phyloP scores from a whole-genome alignment of 1,139 yeast genomes.

The Suhomyces coccinellae region DNA sequence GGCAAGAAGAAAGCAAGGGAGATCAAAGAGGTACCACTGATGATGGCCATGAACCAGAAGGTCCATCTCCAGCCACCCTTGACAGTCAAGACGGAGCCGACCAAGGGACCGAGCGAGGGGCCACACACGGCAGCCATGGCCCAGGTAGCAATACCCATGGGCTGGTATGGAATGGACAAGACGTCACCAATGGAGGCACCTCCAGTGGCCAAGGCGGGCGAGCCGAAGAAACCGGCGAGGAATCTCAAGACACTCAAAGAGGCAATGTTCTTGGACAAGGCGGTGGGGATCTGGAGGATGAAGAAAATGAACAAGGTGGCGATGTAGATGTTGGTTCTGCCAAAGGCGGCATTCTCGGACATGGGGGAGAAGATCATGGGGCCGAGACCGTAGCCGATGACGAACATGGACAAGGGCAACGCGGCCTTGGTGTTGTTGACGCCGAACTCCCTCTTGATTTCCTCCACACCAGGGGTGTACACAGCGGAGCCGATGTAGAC shows the following conservation, averaged over 20 bases:
- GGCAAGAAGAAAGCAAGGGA: conserved; percentile 33
- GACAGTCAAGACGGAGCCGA: conserved; percentile 34
- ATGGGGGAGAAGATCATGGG: conserved; percentile 42
- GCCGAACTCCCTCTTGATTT: conserved; percentile 29
- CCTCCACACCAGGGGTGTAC: conserved; percentile 53
- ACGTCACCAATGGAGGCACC: conserved; percentile 39
- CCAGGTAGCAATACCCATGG: conserved; percentile 38
- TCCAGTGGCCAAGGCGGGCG: conserved; percentile 40
- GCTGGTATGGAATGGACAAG: conserved; percentile 27
- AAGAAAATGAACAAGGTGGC: conserved; percentile 30
- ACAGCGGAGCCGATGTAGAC: conserved; percentile 65
- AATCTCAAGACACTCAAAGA: conserved; percentile 35
- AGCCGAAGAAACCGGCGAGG: conserved; percentile 36
- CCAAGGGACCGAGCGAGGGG: conserved; percentile 39
- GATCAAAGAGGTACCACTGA: conserved; percentile 29
- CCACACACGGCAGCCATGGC: conserved; percentile 38
- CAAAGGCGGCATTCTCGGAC: conserved; percentile 46
- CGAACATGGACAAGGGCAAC: conserved; percentile 38
- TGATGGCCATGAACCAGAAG: conserved; percentile 39
- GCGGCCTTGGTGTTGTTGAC: conserved; percentile 29
- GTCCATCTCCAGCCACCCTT: conserved; percentile 40
- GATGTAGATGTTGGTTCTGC: conserved; percentile 48
- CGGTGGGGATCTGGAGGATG: conserved; percentile 35
- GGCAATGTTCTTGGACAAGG: conserved; percentile 32
- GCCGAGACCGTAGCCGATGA: conserved; percentile 42